phyloP scores from a whole-genome alignment of 1,284 basidiomycete genomes.

The Rhodotorula mucilaginosa region DNA sequence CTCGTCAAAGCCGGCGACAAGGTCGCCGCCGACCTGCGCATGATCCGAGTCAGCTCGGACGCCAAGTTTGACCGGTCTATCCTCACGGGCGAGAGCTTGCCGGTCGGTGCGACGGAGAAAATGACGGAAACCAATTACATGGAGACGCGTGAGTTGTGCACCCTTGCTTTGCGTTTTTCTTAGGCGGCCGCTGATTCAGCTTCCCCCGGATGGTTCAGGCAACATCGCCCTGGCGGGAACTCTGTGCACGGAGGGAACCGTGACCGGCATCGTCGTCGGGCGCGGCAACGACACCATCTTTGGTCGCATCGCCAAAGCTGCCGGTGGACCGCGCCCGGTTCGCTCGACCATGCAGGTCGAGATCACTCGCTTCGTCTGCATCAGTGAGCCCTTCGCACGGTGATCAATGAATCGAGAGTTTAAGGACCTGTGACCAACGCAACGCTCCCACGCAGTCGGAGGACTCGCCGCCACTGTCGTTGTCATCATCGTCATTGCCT shows the following conservation, averaged over 20 bases:
- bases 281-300: conserved; percentile 57
- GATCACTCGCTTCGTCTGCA: conserved; percentile 52
- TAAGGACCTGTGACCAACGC: too few relatives aligned
- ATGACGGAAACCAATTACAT: conserved; percentile 56
- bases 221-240: conserved; percentile 67
- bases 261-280: conserved; percentile 51
- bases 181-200: too few relatives aligned
- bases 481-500: conserved; percentile 56
- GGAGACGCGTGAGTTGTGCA: conserved; percentile 48
- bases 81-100: conserved; percentile 62
- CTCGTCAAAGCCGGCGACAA: conserved; percentile 51
- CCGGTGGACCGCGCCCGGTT: conserved; percentile 54
- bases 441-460: conserved; percentile 47
- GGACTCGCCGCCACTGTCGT: conserved; percentile 57
- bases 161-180: too few relatives aligned
- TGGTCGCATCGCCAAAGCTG: conserved; percentile 62
- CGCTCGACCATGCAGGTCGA: conserved; percentile 51
- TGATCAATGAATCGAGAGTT: background rate
- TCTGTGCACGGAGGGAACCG: conserved; percentile 60
- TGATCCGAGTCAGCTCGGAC: conserved; percentile 56
- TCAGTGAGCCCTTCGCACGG: conserved; percentile 4
- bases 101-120: conserved; percentile 57
- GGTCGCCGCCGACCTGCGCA: conserved; percentile 56
- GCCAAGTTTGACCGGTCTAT: conserved; percentile 63
- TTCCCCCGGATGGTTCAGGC: background rate